Conservation (phyloP, 2,329 filamentous ascomycete species). For the Paracoccidioides lutzii region DNA sequence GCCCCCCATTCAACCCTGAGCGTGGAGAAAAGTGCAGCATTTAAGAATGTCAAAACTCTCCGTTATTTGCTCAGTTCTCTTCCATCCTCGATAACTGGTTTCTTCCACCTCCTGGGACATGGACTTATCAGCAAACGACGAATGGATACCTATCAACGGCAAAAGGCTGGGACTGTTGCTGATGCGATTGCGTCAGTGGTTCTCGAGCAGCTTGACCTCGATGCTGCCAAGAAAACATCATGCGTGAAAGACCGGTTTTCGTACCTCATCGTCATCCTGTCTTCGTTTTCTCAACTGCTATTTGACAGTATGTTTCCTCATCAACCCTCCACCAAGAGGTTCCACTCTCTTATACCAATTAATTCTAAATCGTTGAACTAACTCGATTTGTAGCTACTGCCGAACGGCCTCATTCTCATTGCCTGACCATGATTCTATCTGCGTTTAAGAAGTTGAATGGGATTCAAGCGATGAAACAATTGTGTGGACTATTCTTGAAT, state of each 20-base stretch:
- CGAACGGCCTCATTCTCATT: constrained; percentile 39
- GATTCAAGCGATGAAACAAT: constrained; percentile 57
- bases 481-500: constrained; percentile 56
- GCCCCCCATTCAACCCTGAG: constrained; percentile 8
- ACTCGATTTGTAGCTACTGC: constrained; percentile 24
- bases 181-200: constrained; percentile 60
- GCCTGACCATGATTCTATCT: constrained; percentile 61
- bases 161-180: constrained; percentile 48
- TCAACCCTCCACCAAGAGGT: too few species aligned
- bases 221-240: constrained; percentile 37
- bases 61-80: constrained; percentile 66
- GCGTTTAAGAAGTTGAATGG: constrained; percentile 77
- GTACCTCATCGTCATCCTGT: constrained; percentile 71
- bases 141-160: constrained; percentile 50
- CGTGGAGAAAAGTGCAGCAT: constrained; percentile 29
- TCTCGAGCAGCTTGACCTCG: constrained; percentile 51
- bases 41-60: constrained; percentile 68
- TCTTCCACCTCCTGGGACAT: constrained; percentile 77
- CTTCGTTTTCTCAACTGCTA: constrained; percentile 64
- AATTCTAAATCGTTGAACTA: constrained; percentile 2
- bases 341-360: constrained; percentile 6
- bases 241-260: constrained; percentile 46
- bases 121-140: constrained; percentile 63
- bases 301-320: constrained; percentile 46
- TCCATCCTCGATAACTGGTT: constrained; percentile 65